Evolutionary conservation across 2,329 filamentous ascomycete genomes (phyloP), one percentile per base, ranked within the genome.

Genomic region (Monilinia vaccinii-corymbosi): DNA sequence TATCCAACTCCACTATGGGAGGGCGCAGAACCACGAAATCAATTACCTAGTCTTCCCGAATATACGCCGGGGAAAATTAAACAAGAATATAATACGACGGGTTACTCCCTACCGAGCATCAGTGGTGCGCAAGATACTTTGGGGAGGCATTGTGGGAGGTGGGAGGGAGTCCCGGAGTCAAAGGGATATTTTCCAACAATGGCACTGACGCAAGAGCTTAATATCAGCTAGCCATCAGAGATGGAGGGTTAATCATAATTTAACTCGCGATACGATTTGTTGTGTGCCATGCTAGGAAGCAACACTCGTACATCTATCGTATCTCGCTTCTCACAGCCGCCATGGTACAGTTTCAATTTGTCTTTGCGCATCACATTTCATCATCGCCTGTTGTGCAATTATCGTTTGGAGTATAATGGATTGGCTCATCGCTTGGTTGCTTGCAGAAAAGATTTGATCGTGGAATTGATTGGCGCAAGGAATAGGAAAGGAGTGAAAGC

Each of bases 151-250:
- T 72, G 70, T 63, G 68, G 71, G n/a, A 61, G 70, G 14, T 73
- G 69, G 67, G 70, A 72, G 46, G 70, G 67, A 6, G 61, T 66
- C 1, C 45, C 55, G 6, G 67, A 67, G 36, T 64, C 63, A 6
- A 68, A 67, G 49, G 70, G 69, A 31, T 72, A 68, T 59, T 72
- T 70, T 47, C 71, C 71, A 7, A 64, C 66, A 10, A 61, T 63
- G 14, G 34, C 68, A 46, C 55, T 69, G 47, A 66, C 69, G 56
- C 67, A 69, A 13, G 70, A 70, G 63, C 60, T 72, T 58, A 71
- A 71, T 47, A 70, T 70, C 51, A 67, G 58, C 58, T 60, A 60
- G 51, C 45, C 44, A 55, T 44, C 21, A 44, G 13, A 34, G 25
- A 28, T 28, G 21, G 42, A 25, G 42, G 28, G 18, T 10, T 44